These are phyloP conservation scores for Thraustochytrium striatum DNA, from an alignment of 352 stramenopile species.

Conservation along the genomic window DNA sequence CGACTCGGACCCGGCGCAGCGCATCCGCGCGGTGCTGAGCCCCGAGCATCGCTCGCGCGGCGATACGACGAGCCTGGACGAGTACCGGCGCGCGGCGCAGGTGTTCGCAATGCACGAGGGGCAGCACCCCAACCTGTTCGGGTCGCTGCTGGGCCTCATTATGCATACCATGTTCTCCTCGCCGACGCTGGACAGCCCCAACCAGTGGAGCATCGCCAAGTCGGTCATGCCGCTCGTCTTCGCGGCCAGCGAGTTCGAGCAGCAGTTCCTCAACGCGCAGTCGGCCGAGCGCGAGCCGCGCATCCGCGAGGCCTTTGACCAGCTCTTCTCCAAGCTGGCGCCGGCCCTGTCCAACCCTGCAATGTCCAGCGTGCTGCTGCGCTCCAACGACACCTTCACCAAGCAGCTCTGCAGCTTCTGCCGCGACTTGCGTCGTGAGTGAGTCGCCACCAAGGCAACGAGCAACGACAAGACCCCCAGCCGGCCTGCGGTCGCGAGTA, in stretches of 20 bases:
- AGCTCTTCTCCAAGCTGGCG: slow-evolving; percentile 29
- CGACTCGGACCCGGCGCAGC: slow-evolving; percentile 5
- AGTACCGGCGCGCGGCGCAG: slow-evolving; percentile 25
- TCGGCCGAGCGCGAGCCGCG: slow-evolving; percentile 23
- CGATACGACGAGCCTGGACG: slow-evolving; percentile 31
- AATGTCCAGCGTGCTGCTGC: slow-evolving; percentile 18
- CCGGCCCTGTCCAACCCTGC: slow-evolving; percentile 32
- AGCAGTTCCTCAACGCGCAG: slow-evolving; percentile 18
- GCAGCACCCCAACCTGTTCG: slow-evolving; percentile 25
- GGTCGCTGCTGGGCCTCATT: neutral
- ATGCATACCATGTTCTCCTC: slow-evolving; percentile 37
- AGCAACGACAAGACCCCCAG: too few relatives aligned
- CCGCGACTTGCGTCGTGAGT: slow-evolving; percentile 24
- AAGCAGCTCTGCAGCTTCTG: slow-evolving; percentile 34
- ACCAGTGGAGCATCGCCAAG: slow-evolving; percentile 38
- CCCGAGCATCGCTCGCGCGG: slow-evolving; percentile 42
- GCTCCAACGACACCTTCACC: slow-evolving; percentile 38
- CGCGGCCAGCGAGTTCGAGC: slow-evolving; percentile 28
- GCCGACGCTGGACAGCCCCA: neutral
- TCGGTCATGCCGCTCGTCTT: slow-evolving; percentile 47
- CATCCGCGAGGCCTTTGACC: slow-evolving; percentile 28
- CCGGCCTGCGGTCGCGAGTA: too few relatives aligned
- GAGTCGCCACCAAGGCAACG: too few relatives aligned
- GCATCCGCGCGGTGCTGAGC: slow-evolving; percentile 27
- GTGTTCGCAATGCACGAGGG: slow-evolving; percentile 23